These are phyloP conservation scores for Alectoria sarmentosa DNA, from an alignment of 495 filamentous ascomycete species.

Conservation along the genomic window DNA sequence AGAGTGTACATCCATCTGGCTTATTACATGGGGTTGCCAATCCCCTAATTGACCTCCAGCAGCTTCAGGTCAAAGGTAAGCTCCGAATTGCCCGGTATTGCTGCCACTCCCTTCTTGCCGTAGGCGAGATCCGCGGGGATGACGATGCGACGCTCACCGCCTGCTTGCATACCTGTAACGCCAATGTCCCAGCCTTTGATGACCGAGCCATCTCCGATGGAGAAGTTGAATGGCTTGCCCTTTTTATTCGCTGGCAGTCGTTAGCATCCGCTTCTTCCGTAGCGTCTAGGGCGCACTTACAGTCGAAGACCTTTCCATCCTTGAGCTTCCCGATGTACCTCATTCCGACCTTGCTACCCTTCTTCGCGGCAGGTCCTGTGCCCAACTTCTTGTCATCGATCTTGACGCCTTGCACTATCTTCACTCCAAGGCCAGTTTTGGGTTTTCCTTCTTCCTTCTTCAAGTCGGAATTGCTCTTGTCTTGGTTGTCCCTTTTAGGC, in stretches of 20 bases:
- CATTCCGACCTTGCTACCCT: constrained; percentile 79
- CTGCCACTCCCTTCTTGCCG: constrained; percentile 59
- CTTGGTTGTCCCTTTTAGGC: constrained; percentile 33
- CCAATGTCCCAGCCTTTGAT: constrained; percentile 99
- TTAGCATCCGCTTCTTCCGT: background rate
- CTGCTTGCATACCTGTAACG: constrained; percentile 81
- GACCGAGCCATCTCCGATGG: constrained; percentile 85
- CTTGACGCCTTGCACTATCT: constrained; percentile 77
- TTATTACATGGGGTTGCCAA: background rate
- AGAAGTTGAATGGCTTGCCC: constrained; percentile 93
- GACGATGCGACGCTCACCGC: constrained; percentile 85
- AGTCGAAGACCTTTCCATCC: constrained; percentile 88
- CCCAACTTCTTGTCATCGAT: constrained; percentile 94
- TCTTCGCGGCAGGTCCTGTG: constrained; percentile 71
- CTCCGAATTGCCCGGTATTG: constrained; percentile 84
- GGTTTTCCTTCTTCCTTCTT: constrained; percentile 45
- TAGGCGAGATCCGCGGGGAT: constrained; percentile 83
- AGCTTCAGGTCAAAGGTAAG: constrained; percentile 92
- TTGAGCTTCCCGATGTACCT: constrained; percentile 95
- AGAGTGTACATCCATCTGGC: constrained; percentile 22
- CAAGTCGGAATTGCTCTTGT: constrained; percentile 27
- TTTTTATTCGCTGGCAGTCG: constrained; percentile 77
- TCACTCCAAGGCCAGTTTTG: constrained; percentile 55
- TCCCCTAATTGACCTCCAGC: constrained; percentile 53
- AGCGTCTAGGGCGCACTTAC: constrained; percentile 42